A percentile compares a stretch with the other conserved stretches of the same genome.
These are phyloP conservation scores for Pistacia atlantica DNA, from an alignment of 345 rosid genomes.

Conservation along the genomic window DNA sequence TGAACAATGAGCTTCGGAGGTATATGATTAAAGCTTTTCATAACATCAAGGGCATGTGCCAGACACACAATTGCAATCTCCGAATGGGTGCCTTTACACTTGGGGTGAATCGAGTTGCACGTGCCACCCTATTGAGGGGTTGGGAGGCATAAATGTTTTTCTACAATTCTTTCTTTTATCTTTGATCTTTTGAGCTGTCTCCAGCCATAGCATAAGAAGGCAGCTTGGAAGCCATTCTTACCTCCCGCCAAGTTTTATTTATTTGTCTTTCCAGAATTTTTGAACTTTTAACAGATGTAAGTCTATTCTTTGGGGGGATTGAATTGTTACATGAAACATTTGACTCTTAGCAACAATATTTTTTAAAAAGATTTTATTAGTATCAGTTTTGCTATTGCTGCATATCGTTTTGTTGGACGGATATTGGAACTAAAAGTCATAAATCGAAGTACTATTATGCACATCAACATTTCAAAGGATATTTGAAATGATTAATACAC, in stretches of 20 bases:
- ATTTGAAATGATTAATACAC: not conserved
- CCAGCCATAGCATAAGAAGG: constrained; percentile 6
- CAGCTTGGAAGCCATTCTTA: constrained; percentile 13
- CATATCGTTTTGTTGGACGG: not conserved
- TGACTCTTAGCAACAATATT: not conserved
- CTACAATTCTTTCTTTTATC: not conserved
- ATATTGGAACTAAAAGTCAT: not conserved
- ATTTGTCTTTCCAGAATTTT: not conserved
- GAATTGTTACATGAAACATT: not conserved
- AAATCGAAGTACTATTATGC: not conserved
- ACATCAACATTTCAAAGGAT: not conserved
- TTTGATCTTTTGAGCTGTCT: not conserved
- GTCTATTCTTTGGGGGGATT: constrained; percentile 11
- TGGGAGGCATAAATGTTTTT: constrained; percentile 75
- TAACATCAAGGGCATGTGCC: constrained; percentile 90
- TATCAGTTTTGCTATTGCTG: not conserved
- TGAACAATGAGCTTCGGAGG: constrained; percentile 68
- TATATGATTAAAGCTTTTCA: constrained; percentile 92
- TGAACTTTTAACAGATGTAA: not conserved
- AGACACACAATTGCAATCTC: constrained; percentile 76
- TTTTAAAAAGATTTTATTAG: not conserved
- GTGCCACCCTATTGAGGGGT: constrained; percentile 85
- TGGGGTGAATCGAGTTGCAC: constrained; percentile 92
- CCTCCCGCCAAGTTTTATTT: not conserved
- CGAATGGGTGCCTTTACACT: constrained; percentile 99